Percentiles rank a stretch among this genome's conserved stretches.
Conservation (phyloP, 2,329 filamentous ascomycete species). For the Geoglossum cookeanum region DNA sequence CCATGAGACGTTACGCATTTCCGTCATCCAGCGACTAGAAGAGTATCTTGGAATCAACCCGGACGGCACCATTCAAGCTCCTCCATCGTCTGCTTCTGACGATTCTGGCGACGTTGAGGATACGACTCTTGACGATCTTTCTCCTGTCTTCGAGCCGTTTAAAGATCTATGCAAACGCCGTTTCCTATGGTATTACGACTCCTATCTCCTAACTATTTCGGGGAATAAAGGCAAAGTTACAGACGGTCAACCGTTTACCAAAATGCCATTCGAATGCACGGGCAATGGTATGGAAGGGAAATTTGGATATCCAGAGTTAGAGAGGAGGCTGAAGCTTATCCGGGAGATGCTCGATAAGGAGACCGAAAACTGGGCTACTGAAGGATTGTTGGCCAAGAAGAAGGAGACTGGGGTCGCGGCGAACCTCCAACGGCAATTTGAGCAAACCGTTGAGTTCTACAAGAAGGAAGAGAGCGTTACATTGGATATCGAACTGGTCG, state of each 20-base stretch:
- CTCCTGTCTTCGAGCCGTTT: slow-evolving; percentile 60
- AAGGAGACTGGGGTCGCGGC: slow-evolving; percentile 59
- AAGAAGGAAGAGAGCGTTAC: slow-evolving; percentile 49
- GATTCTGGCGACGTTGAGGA: slow-evolving; percentile 29
- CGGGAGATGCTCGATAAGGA: slow-evolving; percentile 55
- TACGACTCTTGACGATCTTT: slow-evolving; percentile 26
- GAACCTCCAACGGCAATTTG: slow-evolving; percentile 67
- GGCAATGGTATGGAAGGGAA: slow-evolving; percentile 71
- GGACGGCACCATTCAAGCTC: slow-evolving; percentile 25
- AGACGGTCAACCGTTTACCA: slow-evolving; percentile 45
- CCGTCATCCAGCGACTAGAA: slow-evolving; percentile 73
- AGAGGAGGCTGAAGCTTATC: slow-evolving; percentile 47
- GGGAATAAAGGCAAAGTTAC: slow-evolving; percentile 42
- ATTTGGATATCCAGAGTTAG: slow-evolving; percentile 63
- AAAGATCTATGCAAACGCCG: slow-evolving; percentile 76
- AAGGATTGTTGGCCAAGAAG: slow-evolving; percentile 43
- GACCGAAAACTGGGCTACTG: slow-evolving; percentile 46
- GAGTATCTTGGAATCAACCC: slow-evolving; percentile 48
- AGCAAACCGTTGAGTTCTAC: slow-evolving; percentile 60
- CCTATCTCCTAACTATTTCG: slow-evolving; percentile 55
- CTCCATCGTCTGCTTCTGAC: slow-evolving; percentile 26
- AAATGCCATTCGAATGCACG: slow-evolving; percentile 69
- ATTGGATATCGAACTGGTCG: slow-evolving; percentile 55
- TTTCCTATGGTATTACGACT: slow-evolving; percentile 91
- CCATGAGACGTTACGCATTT: slow-evolving; percentile 74